Percentiles rank a stretch among this genome's conserved stretches.
These are phyloP conservation scores for Bruguiera gymnorhiza DNA, from an alignment of 345 rosid species.

Conservation along the genomic window DNA sequence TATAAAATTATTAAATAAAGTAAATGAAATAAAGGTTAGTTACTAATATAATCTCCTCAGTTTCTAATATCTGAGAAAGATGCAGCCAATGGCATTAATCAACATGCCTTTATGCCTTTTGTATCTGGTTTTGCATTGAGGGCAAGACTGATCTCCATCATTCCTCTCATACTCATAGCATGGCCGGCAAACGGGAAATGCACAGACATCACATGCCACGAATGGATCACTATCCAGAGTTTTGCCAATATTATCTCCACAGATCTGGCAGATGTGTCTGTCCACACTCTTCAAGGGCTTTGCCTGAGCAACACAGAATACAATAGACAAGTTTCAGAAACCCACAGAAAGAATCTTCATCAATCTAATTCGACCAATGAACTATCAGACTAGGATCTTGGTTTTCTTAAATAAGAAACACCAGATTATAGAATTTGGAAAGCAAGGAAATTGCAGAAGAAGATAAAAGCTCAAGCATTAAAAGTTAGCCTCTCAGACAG, in stretches of 20 bases:
- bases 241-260: conserved; percentile 71
- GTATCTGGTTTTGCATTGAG: conserved; percentile 94
- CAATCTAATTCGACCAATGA: conserved; percentile 1
- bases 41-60: not conserved
- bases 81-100: not conserved
- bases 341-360: not conserved
- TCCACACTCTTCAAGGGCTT: conserved; percentile 60
- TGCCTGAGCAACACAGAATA: conserved; percentile 38
- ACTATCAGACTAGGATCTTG: conserved; percentile 2
- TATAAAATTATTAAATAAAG: too few relatives aligned
- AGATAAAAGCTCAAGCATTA: not conserved
- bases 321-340: conserved; percentile 22
- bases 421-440: conserved; percentile 2
- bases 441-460: not conserved
- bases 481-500: not conserved
- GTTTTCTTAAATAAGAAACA: too few relatives aligned
- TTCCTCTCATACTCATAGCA: conserved; percentile 95
- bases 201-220: conserved; percentile 74
- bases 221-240: conserved; percentile 64
- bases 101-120: conserved; percentile 69
- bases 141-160: conserved; percentile 90
- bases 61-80: not conserved
- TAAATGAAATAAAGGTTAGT: too few relatives aligned
- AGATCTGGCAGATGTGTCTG: conserved; percentile 75
- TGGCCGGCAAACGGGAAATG: conserved; percentile 87